Conservation (phyloP, 2,329 filamentous ascomycete genomes). For the Polychaeton citri region DNA sequence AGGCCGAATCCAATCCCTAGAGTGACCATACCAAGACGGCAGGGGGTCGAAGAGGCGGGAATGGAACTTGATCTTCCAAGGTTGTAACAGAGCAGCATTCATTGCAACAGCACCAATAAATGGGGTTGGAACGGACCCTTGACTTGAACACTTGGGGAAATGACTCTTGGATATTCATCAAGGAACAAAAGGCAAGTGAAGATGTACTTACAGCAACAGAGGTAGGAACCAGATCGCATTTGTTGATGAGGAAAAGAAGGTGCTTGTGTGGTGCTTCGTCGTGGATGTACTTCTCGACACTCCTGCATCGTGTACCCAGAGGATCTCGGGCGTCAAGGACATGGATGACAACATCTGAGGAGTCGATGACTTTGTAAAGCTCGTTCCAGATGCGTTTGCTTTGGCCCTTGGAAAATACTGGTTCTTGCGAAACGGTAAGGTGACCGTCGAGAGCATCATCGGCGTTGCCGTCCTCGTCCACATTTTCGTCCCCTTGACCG, state of each 20-base stretch:
- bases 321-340: slow-evolving; percentile 84
- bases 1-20: slow-evolving; percentile 63
- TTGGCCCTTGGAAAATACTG: slow-evolving; percentile 89
- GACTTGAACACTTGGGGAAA: slow-evolving; percentile 83
- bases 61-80: slow-evolving; percentile 79
- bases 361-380: slow-evolving; percentile 82
- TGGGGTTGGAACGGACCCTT: slow-evolving; percentile 56
- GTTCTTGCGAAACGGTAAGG: slow-evolving; percentile 36
- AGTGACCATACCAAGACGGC: slow-evolving; percentile 83
- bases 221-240: slow-evolving; percentile 85
- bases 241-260: slow-evolving; percentile 77
- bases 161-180: too few species aligned
- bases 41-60: slow-evolving; percentile 60
- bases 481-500: slow-evolving; percentile 45
- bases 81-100: slow-evolving; percentile 76
- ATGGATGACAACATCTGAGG: slow-evolving; percentile 91
- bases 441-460: slow-evolving; percentile 18
- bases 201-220: slow-evolving; percentile 74
- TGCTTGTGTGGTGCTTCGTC: slow-evolving; percentile 96
- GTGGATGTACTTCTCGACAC: slow-evolving; percentile 83
- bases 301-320: slow-evolving; percentile 75
- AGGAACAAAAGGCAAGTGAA: slow-evolving; percentile 10
- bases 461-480: slow-evolving; percentile 7
- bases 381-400: slow-evolving; percentile 97
- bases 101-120: slow-evolving; percentile 38